Conservation (phyloP, 129 eudicot species). For the Artemisia tridentata region DNA sequence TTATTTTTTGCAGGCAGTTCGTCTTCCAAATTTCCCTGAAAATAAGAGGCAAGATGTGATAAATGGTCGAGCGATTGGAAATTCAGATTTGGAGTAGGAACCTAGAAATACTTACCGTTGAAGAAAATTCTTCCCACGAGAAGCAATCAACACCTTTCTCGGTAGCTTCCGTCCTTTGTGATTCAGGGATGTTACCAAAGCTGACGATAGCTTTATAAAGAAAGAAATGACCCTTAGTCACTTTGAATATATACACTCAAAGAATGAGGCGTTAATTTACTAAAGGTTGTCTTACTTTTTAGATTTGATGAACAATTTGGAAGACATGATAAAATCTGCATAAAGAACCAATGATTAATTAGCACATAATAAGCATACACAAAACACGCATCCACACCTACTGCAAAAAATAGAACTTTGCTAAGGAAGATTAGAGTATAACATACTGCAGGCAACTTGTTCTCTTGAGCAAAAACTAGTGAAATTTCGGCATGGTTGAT, state of each 20-base stretch:
- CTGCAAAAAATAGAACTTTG: conserved; percentile 8
- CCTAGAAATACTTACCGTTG: conserved; percentile 39
- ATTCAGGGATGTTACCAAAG: conserved; percentile 60
- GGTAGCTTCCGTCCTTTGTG: conserved; percentile 60
- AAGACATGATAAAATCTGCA: conserved; percentile 71
- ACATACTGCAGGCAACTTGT: conserved; percentile 73
- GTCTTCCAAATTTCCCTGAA: conserved; percentile 64
- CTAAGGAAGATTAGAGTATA: conserved; percentile 16
- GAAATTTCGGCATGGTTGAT: conserved; percentile 96
- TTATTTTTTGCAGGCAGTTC: conserved; percentile 67
- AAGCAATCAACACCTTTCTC: conserved; percentile 74
- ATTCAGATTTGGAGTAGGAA: background rate
- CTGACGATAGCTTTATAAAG: conserved; percentile 69
- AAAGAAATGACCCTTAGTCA: conserved; percentile 17
- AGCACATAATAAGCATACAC: background rate
- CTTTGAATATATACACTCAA: background rate
- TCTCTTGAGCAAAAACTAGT: conserved; percentile 82
- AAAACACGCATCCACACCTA: background rate
- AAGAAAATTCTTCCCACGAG: conserved; percentile 84
- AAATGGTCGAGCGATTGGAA: background rate
- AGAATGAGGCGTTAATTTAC: background rate
- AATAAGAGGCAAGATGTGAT: conserved; percentile 6
- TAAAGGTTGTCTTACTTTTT: conserved; percentile 50
- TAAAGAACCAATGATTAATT: conserved; percentile 4
- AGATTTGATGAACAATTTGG: conserved; percentile 58